Evolutionary conservation across 176 grass and related monocot genomes (phyloP).

Genomic region (Urochloa ruziziensis): DNA sequence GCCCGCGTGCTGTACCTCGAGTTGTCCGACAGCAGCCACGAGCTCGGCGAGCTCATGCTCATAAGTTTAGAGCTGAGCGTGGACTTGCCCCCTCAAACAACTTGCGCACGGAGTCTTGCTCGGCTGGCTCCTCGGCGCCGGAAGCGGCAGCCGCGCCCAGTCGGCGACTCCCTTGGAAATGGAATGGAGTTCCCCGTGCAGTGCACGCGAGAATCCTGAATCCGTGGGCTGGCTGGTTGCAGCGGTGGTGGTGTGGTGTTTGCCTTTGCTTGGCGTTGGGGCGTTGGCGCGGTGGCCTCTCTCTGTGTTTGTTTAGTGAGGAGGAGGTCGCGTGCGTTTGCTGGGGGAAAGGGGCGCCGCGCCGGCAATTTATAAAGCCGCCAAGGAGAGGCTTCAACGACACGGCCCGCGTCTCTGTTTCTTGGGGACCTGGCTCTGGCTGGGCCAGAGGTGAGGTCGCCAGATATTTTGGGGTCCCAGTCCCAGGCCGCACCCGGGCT

Average conservation of each 20-base stretch:
- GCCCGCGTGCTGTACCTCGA: constrained; percentile 33
- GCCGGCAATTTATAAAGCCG: background rate
- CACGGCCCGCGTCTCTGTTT: background rate
- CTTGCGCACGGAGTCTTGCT: background rate
- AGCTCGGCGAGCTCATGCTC: constrained; percentile 36
- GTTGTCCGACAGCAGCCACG: constrained; percentile 56
- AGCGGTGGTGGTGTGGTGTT: background rate
- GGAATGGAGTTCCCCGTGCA: background rate
- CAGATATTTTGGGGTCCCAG: background rate
- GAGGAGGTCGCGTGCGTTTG: background rate
- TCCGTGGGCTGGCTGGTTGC: background rate
- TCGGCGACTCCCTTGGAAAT: background rate
- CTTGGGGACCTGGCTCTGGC: background rate
- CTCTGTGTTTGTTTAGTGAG: background rate
- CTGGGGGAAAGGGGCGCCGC: background rate
- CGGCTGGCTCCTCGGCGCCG: background rate
- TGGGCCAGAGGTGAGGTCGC: background rate
- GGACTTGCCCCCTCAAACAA: background rate
- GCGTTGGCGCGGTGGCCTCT: background rate
- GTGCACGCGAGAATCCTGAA: background rate
- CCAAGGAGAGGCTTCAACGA: background rate
- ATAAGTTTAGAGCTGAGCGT: background rate
- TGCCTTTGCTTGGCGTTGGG: background rate
- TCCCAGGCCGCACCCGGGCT: background rate
- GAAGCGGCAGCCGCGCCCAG: background rate